phyloP scores from a whole-genome alignment of 1,284 basidiomycete genomes.

The Stereum hirsutum region DNA sequence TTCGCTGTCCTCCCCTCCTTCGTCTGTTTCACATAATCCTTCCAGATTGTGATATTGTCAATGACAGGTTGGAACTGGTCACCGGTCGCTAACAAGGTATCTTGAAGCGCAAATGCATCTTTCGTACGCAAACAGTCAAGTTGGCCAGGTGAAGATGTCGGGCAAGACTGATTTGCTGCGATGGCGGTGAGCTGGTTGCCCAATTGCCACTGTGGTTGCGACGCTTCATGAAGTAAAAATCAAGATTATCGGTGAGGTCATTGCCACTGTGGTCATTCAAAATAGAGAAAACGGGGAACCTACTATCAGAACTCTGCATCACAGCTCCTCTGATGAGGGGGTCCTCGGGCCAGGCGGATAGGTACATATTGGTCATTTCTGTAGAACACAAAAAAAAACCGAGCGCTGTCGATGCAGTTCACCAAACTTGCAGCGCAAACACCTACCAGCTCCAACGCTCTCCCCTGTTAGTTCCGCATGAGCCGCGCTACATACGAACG shows the following conservation, averaged over 20 bases:
- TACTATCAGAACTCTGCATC: neutral
- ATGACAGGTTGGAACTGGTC: neutral
- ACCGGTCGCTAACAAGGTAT: neutral
- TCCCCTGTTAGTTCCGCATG: neutral
- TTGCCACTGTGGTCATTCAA: neutral
- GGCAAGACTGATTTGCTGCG: neutral
- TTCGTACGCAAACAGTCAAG: neutral
- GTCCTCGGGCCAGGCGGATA: neutral
- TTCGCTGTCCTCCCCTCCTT: neutral
- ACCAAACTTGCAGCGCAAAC: too few relatives aligned
- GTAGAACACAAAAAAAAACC: neutral
- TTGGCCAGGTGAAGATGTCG: neutral
- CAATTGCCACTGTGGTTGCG: neutral
- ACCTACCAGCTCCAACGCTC: neutral
- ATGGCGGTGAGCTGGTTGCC: neutral
- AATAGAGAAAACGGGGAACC: neutral
- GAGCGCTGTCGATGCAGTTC: neutral
- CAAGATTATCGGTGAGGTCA: neutral
- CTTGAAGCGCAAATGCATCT: neutral
- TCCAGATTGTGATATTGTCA: neutral
- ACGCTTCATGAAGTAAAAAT: neutral
- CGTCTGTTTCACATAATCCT: constrained; percentile 1
- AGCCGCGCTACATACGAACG: neutral
- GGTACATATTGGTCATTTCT: neutral
- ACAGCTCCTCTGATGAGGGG: neutral